Base-by-base conservation (phyloP, 1,139 yeast genomes). In the Sugiyamaella xylanicola region DNA sequence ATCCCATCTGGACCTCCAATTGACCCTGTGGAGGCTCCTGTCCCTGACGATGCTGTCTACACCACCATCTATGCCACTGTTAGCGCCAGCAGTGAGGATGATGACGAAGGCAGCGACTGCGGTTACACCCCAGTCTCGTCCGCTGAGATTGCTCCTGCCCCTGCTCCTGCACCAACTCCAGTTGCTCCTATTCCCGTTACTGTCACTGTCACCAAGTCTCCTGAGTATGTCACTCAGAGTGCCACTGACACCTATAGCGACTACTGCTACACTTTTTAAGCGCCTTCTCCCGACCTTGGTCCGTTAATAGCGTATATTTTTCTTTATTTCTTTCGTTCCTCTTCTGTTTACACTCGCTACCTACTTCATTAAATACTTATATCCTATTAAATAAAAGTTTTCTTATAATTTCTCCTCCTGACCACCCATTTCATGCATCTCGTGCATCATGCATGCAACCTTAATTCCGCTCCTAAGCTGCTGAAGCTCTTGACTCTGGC, bases 1-100 rank as follows among this genome's bases (percentile, higher is more conserved):
- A 53, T 56, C 37, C 59, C 59, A 4, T 16, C 32, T 13, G 44
- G 22, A 25, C 53, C 56, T 7, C 56, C 29, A 25, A 25, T 25
- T 5, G 29, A 25, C 29, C 29, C 56, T 22, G 46, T 27, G 45
- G 46, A 37, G 17, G 42, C 47, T 7, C 16, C 25, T 17, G 44
- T 40, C 19, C 44, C 44, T 2, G 16, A 40, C 3, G 37, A 32
- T 4, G 37, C 13, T 32, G 37, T 32, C 37, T 32, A 32, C 37
- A 32, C 37, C 37, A 32, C 37, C 37, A 32, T 32, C 37, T 32
- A 32, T 15, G 37, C 37, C 37, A 32, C 37, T 8, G 37, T 32
- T 13, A n/a, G 37, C 4, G 37, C 15, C 13, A 4, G 15, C 37
- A 32, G 37, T 32, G 37, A 32, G 4, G 37, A 32, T 15, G 37